Base-by-base conservation (phyloP, 1,284 basidiomycete genomes). In the Xerocomus nothofagi region DNA sequence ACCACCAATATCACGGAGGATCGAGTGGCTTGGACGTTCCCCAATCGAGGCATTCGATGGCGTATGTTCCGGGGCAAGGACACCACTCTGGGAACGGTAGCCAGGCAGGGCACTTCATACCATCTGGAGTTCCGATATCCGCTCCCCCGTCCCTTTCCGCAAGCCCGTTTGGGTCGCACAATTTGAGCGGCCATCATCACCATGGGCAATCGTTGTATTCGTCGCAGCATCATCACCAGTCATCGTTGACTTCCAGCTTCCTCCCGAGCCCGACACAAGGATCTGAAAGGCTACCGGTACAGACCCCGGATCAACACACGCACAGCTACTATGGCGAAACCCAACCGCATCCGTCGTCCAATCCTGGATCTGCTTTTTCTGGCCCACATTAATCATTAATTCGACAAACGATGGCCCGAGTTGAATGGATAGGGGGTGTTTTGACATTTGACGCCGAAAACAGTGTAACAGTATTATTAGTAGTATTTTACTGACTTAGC, bases 121-220 rank as follows among this genome's bases (percentile, higher is more conserved):
- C 72, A 37, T 75, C 76, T 46, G 76, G 77, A 12, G 72, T 81
- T 30, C 78, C 80, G 6, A 71, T 81, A 50, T 78, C 80, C 23
- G 78, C 78, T 15, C 73, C 78, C 1, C 69, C 79, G 23, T 71
- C 76, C 48, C 64, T 80, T 57, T 69, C 75, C 20, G 66, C 63
- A 43, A 73, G 75, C 55, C 76, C 75, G 2, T 81, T 76, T 56
- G 72, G 70, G 15, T 72, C 73, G 26, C 75, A 66, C 47, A 62
- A 33, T 26, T 42, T 70, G 6, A 49, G 59, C 21, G 52, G 51
- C 31, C 65, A 66, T 36, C 66, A 66, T 21, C 64, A 66, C 39
- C 63, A 60, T 11, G 57, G 60, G 17, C 61, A 62, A 24, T 67
- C 67, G 43, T 30, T 65, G 36, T 65, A 65, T 50, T 54, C 67